These are phyloP conservation scores for Populus hybrid DNA, from an alignment of 441 rosid genomes.

Conservation along the genomic window DNA sequence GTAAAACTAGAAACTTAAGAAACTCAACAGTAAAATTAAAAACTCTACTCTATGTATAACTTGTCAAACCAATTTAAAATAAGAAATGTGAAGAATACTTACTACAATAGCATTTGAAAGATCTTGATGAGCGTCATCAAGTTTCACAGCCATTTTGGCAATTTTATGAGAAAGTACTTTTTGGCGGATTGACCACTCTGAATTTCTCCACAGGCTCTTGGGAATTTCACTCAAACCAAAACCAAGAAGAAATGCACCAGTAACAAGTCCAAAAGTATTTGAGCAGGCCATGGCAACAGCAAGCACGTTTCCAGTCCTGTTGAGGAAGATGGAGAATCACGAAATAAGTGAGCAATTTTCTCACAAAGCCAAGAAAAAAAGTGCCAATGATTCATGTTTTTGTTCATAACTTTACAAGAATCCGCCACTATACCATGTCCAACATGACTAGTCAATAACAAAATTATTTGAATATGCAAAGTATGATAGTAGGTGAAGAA, in stretches of 20 bases:
- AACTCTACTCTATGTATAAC: not conserved
- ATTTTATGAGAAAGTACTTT: slow-evolving; percentile 95
- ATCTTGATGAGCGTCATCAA: slow-evolving; percentile 94
- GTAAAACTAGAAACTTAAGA: not conserved
- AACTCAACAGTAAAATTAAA: not conserved
- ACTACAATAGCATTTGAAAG: slow-evolving; percentile 98
- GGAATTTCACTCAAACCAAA: slow-evolving; percentile 98
- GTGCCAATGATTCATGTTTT: not conserved
- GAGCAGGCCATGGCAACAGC: slow-evolving; percentile 98
- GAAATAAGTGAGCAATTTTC: slow-evolving; percentile 11
- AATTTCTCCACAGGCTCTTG: slow-evolving; percentile 80
- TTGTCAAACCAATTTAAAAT: not conserved
- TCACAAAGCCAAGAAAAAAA: not conserved
- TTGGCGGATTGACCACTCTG: slow-evolving; percentile 89
- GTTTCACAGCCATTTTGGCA: slow-evolving; percentile 94
- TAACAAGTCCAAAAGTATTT: slow-evolving; percentile 96
- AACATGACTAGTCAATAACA: not conserved
- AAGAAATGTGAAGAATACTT: slow-evolving; percentile 29
- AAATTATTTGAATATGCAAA: slow-evolving; percentile 10
- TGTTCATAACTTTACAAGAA: not conserved
- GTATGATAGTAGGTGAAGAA: not conserved
- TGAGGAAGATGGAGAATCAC: slow-evolving; percentile 17
- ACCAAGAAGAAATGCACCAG: slow-evolving; percentile 98
- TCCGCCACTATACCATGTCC: not conserved
- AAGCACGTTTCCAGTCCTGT: slow-evolving; percentile 61